A percentile compares a stretch with the other conserved stretches of the same genome.
Evolutionary conservation across 1,284 basidiomycete species (phyloP).

Genomic region (Schizopora paradoxa): DNA sequence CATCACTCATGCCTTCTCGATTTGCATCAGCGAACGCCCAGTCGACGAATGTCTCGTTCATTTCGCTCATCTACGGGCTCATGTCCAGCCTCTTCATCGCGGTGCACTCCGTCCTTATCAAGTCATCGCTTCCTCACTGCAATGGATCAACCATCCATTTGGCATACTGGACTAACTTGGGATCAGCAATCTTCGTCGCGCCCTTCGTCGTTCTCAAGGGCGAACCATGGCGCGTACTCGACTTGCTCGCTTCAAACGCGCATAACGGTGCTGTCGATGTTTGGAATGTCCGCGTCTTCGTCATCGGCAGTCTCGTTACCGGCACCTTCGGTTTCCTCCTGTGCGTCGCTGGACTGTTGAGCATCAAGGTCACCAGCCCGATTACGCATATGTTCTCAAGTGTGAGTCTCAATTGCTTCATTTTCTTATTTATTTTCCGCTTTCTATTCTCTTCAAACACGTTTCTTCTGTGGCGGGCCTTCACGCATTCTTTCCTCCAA

Average conservation of each 20-base stretch:
- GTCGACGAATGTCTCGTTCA: constrained; percentile 19
- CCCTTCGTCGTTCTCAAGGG: constrained; percentile 57
- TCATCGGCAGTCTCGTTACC: constrained; percentile 59
- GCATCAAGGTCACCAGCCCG: constrained; percentile 69
- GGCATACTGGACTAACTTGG: constrained; percentile 72
- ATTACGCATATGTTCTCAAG: constrained; percentile 75
- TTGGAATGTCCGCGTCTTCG: constrained; percentile 53
- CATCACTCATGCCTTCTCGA: constrained; percentile 27
- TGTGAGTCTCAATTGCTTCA: constrained; percentile 42
- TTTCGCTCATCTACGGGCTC: constrained; percentile 62
- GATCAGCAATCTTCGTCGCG: constrained; percentile 55
- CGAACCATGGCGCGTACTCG: constrained; percentile 40
- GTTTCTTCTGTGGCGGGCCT: too few relatives aligned
- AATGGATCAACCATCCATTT: constrained; percentile 65
- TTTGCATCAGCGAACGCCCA: constrained; percentile 33
- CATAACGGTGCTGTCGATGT: constrained; percentile 28
- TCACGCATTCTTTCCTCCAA: too few relatives aligned
- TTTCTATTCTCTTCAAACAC: constrained; percentile 6
- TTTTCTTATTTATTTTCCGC: constrained; percentile 4
- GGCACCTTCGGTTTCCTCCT: constrained; percentile 71
- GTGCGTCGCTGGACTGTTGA: constrained; percentile 62
- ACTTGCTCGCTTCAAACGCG: constrained; percentile 25
- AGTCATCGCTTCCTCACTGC: constrained; percentile 59
- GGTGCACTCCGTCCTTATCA: constrained; percentile 69
- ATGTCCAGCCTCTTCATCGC: constrained; percentile 70